Base-by-base conservation (phyloP, 1,139 yeast species). In the Candida glucosophila region DNA sequence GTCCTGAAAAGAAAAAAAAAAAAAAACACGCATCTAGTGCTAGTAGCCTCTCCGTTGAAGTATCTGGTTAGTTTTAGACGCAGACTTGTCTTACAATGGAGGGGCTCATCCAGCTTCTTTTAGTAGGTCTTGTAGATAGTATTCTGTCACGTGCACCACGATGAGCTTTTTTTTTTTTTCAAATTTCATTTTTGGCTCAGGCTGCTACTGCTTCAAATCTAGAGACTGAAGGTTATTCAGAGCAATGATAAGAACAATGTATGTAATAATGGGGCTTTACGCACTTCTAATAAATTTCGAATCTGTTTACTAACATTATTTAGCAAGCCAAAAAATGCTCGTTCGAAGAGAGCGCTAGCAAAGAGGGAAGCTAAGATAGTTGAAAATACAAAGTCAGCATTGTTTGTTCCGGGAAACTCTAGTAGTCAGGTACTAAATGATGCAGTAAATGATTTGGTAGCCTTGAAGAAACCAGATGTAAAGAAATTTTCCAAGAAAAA, bases 271-370 rank as follows among this genome's bases (percentile, higher is more conserved):
- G 8, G 17, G 7, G 11, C 14, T 21, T 6, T 6, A 9, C 7
- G 18, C 14, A n/a, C 6, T 21, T 7, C 14, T 21, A n/a, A n/a
- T 15, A 10, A 16, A 11, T 10, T 19, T 10, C 11, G 4, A 15
- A 10, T 12, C 9, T 22, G 9, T 5, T 14, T 28, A 30, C 34
- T 32, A 32, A 32, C 34, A 12, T 20, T 12, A 11, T 7, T 11
- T 24, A 39, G 57, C 22, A 65, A 64, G 39, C 97, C 99, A 24
- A 88, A 86, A 59, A 90, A 80, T 49, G 96, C 96, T 31, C 85
- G 98, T 49, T 74, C 96, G 29, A 92, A 92, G 63, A 76, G 99
- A 53, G 97, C 95, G 9, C 53, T 88, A 41, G 95, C 88, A 34
- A 80, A 81, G 45, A 78, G 74, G 42, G 95, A 85, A 46, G 77